A percentile compares a stretch with the other conserved stretches of the same genome.
Evolutionary conservation across 2,329 filamentous ascomycete species (phyloP).

Genomic region (Xylariaceae sp.): DNA sequence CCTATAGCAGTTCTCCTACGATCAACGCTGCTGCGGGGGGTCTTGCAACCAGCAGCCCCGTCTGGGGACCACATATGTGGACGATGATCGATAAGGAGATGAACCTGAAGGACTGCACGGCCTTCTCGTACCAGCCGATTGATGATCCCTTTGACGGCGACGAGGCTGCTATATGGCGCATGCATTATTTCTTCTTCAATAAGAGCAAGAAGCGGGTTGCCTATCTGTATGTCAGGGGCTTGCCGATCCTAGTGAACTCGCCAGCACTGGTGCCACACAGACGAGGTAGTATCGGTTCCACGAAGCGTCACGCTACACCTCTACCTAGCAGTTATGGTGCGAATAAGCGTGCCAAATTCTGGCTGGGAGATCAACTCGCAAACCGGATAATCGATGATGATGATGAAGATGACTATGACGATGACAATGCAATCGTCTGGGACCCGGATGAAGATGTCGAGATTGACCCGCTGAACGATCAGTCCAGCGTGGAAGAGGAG

Average conservation of each 20-base stretch:
- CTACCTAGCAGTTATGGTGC: constrained; percentile 50
- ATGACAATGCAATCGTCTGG: constrained; percentile 52
- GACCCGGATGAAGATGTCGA: constrained; percentile 62
- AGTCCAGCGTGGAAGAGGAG: constrained; percentile 51
- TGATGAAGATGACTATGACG: constrained; percentile 49
- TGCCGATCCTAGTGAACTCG: constrained; percentile 66
- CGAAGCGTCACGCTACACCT: constrained; percentile 36
- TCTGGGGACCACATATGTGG: constrained; percentile 93
- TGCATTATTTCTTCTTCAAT: constrained; percentile 98
- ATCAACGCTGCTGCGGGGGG: constrained; percentile 42
- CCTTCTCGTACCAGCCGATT: constrained; percentile 87
- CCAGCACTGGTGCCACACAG: constrained; percentile 35
- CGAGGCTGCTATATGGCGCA: constrained; percentile 90
- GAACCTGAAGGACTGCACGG: constrained; percentile 82
- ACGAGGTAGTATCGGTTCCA: constrained; percentile 34
- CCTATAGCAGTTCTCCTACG: constrained; percentile 41
- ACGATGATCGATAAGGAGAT: constrained; percentile 91
- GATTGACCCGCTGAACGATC: constrained; percentile 56
- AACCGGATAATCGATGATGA: constrained; percentile 52
- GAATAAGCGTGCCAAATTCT: constrained; percentile 83
- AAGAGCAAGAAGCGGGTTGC: constrained; percentile 88
- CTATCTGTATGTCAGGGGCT: constrained; percentile 89
- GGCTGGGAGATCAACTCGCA: constrained; percentile 73
- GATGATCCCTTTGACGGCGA: constrained; percentile 91
- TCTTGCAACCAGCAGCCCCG: constrained; percentile 54